Percentiles rank a stretch among this genome's conserved stretches.
These are phyloP conservation scores for Thermomucor indicae-seudaticae DNA, from an alignment of 371 early-diverging fungal genomes.

Conservation along the genomic window DNA sequence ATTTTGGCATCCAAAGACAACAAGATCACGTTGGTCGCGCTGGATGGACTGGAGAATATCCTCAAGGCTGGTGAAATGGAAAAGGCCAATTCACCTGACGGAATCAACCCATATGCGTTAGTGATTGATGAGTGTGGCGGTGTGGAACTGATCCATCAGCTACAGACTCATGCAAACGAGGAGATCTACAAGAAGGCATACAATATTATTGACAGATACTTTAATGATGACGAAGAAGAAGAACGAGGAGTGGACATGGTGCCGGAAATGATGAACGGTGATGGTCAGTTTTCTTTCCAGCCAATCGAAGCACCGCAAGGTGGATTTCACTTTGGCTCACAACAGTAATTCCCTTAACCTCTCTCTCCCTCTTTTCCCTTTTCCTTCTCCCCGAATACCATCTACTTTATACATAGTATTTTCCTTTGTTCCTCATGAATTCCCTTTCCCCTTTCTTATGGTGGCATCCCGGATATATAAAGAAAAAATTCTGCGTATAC, in stretches of 20 bases:
- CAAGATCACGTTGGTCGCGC: constrained; percentile 92
- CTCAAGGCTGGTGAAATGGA: constrained; percentile 92
- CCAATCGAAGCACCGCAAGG: constrained; percentile 58
- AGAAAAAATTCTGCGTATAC: too few relatives aligned
- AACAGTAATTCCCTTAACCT: too few relatives aligned
- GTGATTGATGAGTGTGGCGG: constrained; percentile 92
- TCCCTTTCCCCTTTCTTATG: too few relatives aligned
- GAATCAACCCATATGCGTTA: constrained; percentile 84
- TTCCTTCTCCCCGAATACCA: too few relatives aligned
- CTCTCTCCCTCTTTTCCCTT: too few relatives aligned
- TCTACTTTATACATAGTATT: too few relatives aligned
- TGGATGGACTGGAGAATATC: constrained; percentile 97
- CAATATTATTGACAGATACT: constrained; percentile 92
- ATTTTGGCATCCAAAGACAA: constrained; percentile 88
- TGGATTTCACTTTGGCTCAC: constrained; percentile 74
- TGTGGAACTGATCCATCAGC: constrained; percentile 86
- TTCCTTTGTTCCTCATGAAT: too few relatives aligned
- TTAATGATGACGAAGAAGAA: constrained; percentile 81
- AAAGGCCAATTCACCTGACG: constrained; percentile 39
- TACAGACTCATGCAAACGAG: constrained; percentile 88
- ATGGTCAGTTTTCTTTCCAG: constrained; percentile 63
- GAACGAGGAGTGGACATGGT: constrained; percentile 27
- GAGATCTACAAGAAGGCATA: constrained; percentile 97
- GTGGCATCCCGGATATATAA: too few relatives aligned
- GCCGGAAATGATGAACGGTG: constrained; percentile 51